Evolutionary conservation across 106 monocot genomes (phyloP), one percentile per base, ranked within the genome.

Genomic region (Amphibolis antarctica): DNA sequence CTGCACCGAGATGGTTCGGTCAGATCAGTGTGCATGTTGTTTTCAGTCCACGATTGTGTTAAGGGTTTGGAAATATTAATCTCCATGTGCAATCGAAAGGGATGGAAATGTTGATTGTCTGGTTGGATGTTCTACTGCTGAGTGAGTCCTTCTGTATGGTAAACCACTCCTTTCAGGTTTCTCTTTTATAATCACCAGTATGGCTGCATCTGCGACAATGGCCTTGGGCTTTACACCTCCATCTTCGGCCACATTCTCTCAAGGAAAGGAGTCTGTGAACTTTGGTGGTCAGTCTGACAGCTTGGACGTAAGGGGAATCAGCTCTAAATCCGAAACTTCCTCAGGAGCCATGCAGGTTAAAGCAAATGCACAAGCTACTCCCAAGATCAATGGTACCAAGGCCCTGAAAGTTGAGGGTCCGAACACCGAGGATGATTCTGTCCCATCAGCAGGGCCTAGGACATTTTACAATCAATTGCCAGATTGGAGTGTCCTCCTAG

Each of bases 401-500:
- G 73, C 77, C 31, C 46, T 68, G 42, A 84, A 84, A 45, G 44
- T 71, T 42, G 72, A 75, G 50, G n/a, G 65, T 30, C 20, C 31
- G 26, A 85, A 81, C 56, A 14, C 10, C 0, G 82, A 80, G n/a
- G 74, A 74, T 20, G 82, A 75, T 28, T 12, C 61, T 18, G 10
- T 69, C 25, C 46, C 71, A 9, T 81, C 55, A 36, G 52, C 54
- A n/a, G 71, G 69, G 12, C 88, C 85, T 17, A 82, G 85, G 53
- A 85, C 93, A 25, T 85, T 88, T 67, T 93, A 88, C 56, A 85
- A 93, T 55, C 88, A 93, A 62, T 72, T 88, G 31, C 88, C 93
- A 0, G 93, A 93, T 79, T 85, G 84, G 92, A 93, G 92, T 65
- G 58, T 88, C 71, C 76, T 88, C 56, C 76, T 93, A 20, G 88